Evolutionary conservation across 2,329 filamentous ascomycete genomes (phyloP).

Genomic region (Fusarium succisae): DNA sequence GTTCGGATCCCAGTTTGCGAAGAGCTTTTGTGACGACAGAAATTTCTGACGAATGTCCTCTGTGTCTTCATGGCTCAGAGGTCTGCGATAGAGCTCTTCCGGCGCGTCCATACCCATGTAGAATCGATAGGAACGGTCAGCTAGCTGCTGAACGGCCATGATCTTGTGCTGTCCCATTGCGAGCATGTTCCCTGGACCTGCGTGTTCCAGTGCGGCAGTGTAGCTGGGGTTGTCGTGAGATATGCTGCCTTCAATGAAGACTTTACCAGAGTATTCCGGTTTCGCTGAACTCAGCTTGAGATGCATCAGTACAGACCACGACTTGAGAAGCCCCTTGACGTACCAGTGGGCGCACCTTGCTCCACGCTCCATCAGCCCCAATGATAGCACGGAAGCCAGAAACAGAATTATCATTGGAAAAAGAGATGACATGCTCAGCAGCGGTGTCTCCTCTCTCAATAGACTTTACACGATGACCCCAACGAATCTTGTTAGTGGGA

Average conservation of each 20-base stretch:
- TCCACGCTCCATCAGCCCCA: constrained; percentile 33
- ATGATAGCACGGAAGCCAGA: constrained; percentile 16
- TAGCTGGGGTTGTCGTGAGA: neutral
- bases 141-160: neutral
- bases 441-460: neutral
- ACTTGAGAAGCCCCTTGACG: constrained; percentile 45
- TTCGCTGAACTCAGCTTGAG: constrained; percentile 29
- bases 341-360: constrained; percentile 49
- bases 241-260: constrained; percentile 9
- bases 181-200: neutral
- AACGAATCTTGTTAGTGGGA: constrained; percentile 48
- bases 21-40: constrained; percentile 31
- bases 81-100: neutral
- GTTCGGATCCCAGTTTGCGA: constrained; percentile 40
- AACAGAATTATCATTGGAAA: neutral
- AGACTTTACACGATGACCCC: constrained; percentile 38
- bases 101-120: neutral
- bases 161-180: constrained; percentile 1
- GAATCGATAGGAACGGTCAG: neutral
- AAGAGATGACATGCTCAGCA: neutral
- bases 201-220: neutral
- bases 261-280: constrained; percentile 4
- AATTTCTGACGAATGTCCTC: constrained; percentile 12
- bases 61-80: neutral
- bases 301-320: constrained; percentile 39